These are phyloP conservation scores for Haplographium delicatum DNA, from an alignment of 495 filamentous ascomycete genomes.

Conservation along the genomic window DNA sequence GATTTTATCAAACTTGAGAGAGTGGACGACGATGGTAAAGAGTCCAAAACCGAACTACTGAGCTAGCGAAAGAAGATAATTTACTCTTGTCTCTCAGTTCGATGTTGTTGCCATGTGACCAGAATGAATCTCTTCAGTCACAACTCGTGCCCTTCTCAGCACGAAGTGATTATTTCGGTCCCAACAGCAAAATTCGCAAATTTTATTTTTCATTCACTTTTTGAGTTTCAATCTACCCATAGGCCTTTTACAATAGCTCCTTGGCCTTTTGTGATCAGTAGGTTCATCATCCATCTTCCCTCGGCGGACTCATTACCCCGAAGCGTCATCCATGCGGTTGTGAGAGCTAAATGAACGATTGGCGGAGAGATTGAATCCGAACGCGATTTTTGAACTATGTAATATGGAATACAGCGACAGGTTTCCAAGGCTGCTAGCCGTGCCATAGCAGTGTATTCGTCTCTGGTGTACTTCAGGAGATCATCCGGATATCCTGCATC, in stretches of 20 bases:
- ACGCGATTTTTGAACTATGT: not conserved
- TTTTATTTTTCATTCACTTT: too few species aligned
- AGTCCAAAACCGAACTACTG: too few species aligned
- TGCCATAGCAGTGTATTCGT: not conserved
- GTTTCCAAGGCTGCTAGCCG: not conserved
- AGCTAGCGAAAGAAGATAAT: too few species aligned
- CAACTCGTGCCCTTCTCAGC: too few species aligned
- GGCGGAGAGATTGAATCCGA: not conserved
- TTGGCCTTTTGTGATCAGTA: not conserved
- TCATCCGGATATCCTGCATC: too few species aligned
- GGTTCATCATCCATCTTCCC: not conserved
- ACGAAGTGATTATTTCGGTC: too few species aligned
- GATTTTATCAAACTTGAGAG: too few species aligned
- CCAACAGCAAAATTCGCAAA: too few species aligned
- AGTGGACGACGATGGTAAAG: too few species aligned
- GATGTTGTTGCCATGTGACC: too few species aligned
- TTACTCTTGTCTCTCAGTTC: too few species aligned
- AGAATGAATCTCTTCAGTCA: too few species aligned
- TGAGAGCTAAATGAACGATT: not conserved
- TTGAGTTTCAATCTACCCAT: constrained; percentile 1
- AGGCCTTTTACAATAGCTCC: constrained; percentile 1
- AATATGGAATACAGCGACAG: constrained; percentile 2
- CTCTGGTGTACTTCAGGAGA: not conserved
- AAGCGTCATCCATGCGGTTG: not conserved
- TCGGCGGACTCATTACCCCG: not conserved